Base-by-base conservation (phyloP, 441 rosid genomes). In the Viola pubescens region DNA sequence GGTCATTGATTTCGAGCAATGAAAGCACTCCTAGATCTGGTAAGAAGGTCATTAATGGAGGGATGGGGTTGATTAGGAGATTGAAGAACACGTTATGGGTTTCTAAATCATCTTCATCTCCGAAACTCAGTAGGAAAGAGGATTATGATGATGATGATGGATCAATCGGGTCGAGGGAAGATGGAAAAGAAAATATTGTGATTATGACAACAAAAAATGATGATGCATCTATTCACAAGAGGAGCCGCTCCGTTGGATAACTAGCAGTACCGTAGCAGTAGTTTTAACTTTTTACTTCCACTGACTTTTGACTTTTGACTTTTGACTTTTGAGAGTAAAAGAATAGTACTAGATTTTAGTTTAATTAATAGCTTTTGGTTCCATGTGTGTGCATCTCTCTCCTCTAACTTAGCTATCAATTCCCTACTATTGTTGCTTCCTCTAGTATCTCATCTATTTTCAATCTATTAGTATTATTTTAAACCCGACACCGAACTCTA, bases 81-180 rank as follows among this genome's bases (percentile, higher is more conserved):
- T 58, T 89, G 26, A 89, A 75, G 75, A 68, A 51, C 5, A 81
- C 75, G n/a, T 82, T 87, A 16, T 60, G 77, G 64, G 66, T 65
- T 48, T 66, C 84, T 0, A 85, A 67, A 59, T 65, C 72, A 26
- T 43, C 67, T 49, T 56, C 74, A 0, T 70, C 73, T 68, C 64
- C 52, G 9, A 61, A 52, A 26, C 7, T 62, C 9, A 43, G 47
- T 3, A 73, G 69, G 4, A 47, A 47, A 47, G 5, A 11, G 0
- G 13, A n/a, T 4, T 10, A 47, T 11, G 13, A 4, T 10, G 13
- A 47, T 11, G 14, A 47, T 47, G 7, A 26, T 26, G 34, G 34
- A 26, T 26, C 34, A 26, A 26, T 26, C 34, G 34, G 34, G 34
- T 26, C 34, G 34, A 26, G 34, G 3, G 34, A 26, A 26, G 34